These are phyloP conservation scores for Hypoxylon sp. DNA, from an alignment of 2,329 filamentous ascomycete genomes.

Conservation along the genomic window DNA sequence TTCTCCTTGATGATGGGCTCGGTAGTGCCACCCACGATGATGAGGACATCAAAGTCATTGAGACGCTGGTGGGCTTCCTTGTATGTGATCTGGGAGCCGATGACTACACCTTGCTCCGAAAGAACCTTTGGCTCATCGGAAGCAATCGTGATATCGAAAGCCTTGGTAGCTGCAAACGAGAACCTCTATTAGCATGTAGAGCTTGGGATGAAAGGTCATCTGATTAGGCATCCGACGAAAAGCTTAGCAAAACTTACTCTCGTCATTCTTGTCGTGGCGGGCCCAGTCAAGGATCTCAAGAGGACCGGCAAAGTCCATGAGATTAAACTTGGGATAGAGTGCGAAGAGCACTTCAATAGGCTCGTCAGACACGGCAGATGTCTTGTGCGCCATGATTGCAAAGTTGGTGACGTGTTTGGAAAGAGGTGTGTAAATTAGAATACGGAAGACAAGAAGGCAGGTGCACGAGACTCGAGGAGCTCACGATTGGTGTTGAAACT, in stretches of 20 bases:
- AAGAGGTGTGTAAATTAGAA: conserved; percentile 9
- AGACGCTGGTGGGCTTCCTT: conserved; percentile 81
- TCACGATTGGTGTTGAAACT: conserved; percentile 19
- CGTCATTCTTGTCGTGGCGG: conserved; percentile 65
- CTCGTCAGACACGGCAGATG: conserved; percentile 69
- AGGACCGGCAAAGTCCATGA: conserved; percentile 69
- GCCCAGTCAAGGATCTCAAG: conserved; percentile 64
- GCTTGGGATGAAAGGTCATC: conserved; percentile 6
- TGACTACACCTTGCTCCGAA: conserved; percentile 72
- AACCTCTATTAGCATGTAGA: conserved; percentile 27
- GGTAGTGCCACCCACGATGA: conserved; percentile 79
- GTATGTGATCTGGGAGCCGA: conserved; percentile 81
- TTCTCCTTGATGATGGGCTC: conserved; percentile 74
- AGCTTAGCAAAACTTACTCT: conserved; percentile 57
- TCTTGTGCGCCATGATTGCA: conserved; percentile 66
- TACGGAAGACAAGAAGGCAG: not conserved
- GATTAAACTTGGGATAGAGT: conserved; percentile 69
- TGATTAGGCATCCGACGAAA: conserved; percentile 3
- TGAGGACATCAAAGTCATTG: conserved; percentile 81
- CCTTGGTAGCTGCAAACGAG: conserved; percentile 60
- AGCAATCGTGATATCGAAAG: conserved; percentile 69
- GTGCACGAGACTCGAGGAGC: conserved; percentile 16
- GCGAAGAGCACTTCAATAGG: conserved; percentile 71
- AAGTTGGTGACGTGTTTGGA: conserved; percentile 31
- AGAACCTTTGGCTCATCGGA: conserved; percentile 66